Evolutionary conservation across 805 yeast species (phyloP), one percentile per base, ranked within the genome.

Genomic region (Metschnikowia cubensis): DNA sequence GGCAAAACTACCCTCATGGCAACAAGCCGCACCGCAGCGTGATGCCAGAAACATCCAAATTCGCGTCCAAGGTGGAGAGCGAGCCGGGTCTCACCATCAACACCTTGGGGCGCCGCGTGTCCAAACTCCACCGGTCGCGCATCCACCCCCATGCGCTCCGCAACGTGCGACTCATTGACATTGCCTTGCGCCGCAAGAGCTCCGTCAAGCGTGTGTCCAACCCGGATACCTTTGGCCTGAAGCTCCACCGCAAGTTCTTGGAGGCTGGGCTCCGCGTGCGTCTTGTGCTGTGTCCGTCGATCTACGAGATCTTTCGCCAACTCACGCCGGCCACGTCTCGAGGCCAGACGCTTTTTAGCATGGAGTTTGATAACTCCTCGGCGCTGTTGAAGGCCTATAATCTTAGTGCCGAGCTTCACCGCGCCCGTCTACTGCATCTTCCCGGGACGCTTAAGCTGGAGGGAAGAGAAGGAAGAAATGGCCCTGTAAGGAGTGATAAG

Each of bases 221-320:
- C 31, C 50, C 51, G n/a, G 52, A 52, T 15, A 48, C 48, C 10
- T 50, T 47, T 29, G 52, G 55, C 11, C 58, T 50, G 52, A 73
- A 71, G 49, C 61, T 70, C 20, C 75, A 72, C 49, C 58, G 69
- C 11, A 73, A 69, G 51, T 79, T 81, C 11, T 60, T 80, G 18
- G 80, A 80, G 35, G 80, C 82, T 2, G 80, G 79, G 17, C 70
- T 81, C 4, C 70, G 74, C 49, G 74, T 80, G 2, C 70, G 80
- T 42, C 59, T 80, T n/a, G 71, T 82, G 0, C 52, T 75, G 45
- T 75, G 75, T 4, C 75, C 79, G 6, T 70, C 76, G 31, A 56
- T 80, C 39, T 63, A 73, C 4, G 62, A 71, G 3, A 61, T 80
- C 18, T 78, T 78, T 60, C 70, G 75, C 34, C 69, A 72, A 22